Percentiles rank a stretch among this genome's conserved stretches.
phyloP scores from a whole-genome alignment of 257 asterid species.

The Marsdenia floribunda region DNA sequence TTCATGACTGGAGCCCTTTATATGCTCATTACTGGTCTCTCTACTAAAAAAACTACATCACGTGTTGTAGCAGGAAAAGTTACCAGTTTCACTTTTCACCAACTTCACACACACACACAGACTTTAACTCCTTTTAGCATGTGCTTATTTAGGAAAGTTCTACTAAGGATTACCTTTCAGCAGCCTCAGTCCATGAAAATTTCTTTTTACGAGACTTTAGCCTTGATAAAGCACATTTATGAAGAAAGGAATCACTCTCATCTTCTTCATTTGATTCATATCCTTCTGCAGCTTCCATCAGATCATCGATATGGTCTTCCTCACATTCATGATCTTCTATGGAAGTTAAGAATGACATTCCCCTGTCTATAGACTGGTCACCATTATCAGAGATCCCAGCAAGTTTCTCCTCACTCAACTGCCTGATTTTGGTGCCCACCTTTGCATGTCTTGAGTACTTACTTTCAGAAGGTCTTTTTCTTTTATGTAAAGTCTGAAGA shows the following conservation, averaged over 20 bases:
- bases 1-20: neutral
- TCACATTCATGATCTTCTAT: constrained; percentile 28
- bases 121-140: constrained; percentile 1
- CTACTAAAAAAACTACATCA: neutral
- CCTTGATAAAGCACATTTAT: constrained; percentile 50
- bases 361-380: constrained; percentile 35
- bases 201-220: constrained; percentile 44
- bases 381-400: constrained; percentile 25
- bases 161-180: constrained; percentile 64
- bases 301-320: constrained; percentile 29
- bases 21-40: neutral
- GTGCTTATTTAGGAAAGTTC: constrained; percentile 6
- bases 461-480: constrained; percentile 38
- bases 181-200: constrained; percentile 80
- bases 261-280: constrained; percentile 44
- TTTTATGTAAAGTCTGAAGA: constrained; percentile 39
- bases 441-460: constrained; percentile 36
- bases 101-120: neutral
- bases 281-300: constrained; percentile 28
- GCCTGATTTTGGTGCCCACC: constrained; percentile 26
- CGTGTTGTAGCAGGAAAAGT: neutral
- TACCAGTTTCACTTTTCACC: no score
- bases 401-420: constrained; percentile 33
- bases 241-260: constrained; percentile 35
- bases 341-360: constrained; percentile 26